Percentiles rank a stretch among this genome's conserved stretches.
phyloP scores from a whole-genome alignment of 805 yeast genomes.

The Huiozyma naganishii region DNA sequence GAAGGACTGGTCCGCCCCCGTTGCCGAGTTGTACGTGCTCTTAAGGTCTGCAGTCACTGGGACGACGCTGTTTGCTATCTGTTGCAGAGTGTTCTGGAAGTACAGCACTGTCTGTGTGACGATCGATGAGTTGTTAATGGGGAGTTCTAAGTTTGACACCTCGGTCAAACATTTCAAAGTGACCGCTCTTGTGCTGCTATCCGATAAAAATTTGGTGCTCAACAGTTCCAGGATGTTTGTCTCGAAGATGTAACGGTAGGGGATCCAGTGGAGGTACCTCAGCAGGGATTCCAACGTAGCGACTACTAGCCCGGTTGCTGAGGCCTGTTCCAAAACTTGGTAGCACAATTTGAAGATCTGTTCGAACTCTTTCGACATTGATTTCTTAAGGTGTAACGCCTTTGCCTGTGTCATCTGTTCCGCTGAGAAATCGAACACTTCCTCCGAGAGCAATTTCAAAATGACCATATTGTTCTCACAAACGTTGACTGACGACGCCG shows the following conservation, averaged over 20 bases:
- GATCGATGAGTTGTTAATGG: constrained; percentile 35
- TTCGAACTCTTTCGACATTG: constrained; percentile 83
- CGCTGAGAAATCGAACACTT: constrained; percentile 89
- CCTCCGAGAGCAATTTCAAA: constrained; percentile 80
- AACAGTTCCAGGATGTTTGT: constrained; percentile 67
- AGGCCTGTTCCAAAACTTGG: constrained; percentile 83
- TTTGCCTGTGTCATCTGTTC: constrained; percentile 97
- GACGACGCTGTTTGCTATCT: constrained; percentile 49
- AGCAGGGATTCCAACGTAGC: constrained; percentile 77
- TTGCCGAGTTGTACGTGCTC: constrained; percentile 61
- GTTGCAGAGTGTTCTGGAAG: constrained; percentile 66
- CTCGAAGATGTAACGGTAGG: constrained; percentile 79
- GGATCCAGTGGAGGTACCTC: constrained; percentile 91
- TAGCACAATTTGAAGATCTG: constrained; percentile 88
- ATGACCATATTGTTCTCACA: constrained; percentile 97
- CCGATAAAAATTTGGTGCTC: constrained; percentile 64
- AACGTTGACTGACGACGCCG: constrained; percentile 78
- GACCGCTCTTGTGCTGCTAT: constrained; percentile 70
- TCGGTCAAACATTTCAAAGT: constrained; percentile 91
- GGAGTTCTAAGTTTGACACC: constrained; percentile 57
- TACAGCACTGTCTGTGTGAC: constrained; percentile 46
- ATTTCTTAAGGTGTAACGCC: constrained; percentile 67
- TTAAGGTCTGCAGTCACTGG: constrained; percentile 67
- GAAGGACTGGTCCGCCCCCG: constrained; percentile 80
- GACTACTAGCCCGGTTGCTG: constrained; percentile 69